Percentiles rank a stretch among this genome's conserved stretches.
These are phyloP conservation scores for Tilletiaria anomala DNA, from an alignment of 1,284 basidiomycete species.

Conservation along the genomic window DNA sequence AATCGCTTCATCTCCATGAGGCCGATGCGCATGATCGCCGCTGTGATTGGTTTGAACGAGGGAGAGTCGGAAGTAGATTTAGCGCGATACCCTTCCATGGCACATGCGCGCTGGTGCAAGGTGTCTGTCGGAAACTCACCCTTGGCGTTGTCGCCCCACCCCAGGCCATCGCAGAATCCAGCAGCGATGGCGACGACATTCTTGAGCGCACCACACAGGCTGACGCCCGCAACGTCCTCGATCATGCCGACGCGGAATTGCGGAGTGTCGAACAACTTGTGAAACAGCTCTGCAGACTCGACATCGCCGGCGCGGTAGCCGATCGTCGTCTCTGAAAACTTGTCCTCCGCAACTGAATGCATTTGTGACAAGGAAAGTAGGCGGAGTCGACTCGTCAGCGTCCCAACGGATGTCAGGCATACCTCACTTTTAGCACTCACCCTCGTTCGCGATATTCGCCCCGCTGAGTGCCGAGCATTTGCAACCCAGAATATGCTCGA, in stretches of 20 bases:
- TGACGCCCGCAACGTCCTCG: constrained; percentile 48
- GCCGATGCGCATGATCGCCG: constrained; percentile 48
- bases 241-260: constrained; percentile 47
- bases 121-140: constrained; percentile 22
- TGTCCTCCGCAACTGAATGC: constrained; percentile 43
- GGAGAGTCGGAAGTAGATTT: no score
- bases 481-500: constrained; percentile 45
- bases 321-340: constrained; percentile 48
- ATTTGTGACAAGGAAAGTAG: background rate
- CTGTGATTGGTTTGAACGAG: no score
- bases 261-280: constrained; percentile 43
- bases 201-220: constrained; percentile 49
- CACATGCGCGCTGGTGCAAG: no score
- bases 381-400: background rate
- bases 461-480: constrained; percentile 47
- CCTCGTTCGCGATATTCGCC: constrained; percentile 50
- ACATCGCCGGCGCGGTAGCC: constrained; percentile 43
- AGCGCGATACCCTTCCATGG: background rate
- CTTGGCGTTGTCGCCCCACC: constrained; percentile 49
- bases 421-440: constrained; percentile 9
- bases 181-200: constrained; percentile 49
- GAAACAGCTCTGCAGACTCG: constrained; percentile 23
- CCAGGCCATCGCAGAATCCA: constrained; percentile 47
- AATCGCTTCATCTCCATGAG: constrained; percentile 42
- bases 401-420: background rate